Percentiles rank a stretch among this genome's conserved stretches.
Evolutionary conservation across 768 basidiomycete species (phyloP).

Genomic region (Termitomyces titanicus): DNA sequence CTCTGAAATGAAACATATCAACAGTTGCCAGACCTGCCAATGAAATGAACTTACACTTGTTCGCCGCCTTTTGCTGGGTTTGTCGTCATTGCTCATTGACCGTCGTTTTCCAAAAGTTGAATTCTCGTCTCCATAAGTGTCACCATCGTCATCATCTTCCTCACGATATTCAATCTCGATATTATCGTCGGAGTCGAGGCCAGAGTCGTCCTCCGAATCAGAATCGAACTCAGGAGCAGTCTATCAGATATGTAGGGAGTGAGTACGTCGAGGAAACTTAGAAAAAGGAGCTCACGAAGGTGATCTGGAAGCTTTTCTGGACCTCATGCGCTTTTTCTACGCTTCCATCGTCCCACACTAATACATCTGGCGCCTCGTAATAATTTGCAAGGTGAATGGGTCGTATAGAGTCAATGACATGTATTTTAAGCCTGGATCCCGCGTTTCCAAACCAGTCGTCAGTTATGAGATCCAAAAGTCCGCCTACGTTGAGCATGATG

Average conservation of each 20-base stretch:
- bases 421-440: constrained; percentile 59
- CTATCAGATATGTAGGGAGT: constrained; percentile 32
- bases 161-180: constrained; percentile 31
- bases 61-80: constrained; percentile 55
- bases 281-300: constrained; percentile 53
- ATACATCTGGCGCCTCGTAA: constrained; percentile 66
- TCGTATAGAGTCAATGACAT: constrained; percentile 92
- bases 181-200: constrained; percentile 30
- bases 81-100: constrained; percentile 34
- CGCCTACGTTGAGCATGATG: constrained; percentile 90
- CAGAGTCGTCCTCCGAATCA: constrained; percentile 44
- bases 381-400: constrained; percentile 87
- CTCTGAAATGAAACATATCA: constrained; percentile 26
- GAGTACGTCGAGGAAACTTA: not conserved
- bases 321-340: constrained; percentile 68
- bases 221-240: constrained; percentile 59
- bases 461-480: constrained; percentile 77
- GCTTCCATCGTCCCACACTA: constrained; percentile 91
- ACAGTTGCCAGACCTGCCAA: not conserved
- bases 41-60: constrained; percentile 32
- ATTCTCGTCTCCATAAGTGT: constrained; percentile 40
- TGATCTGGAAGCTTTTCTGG: constrained; percentile 78
- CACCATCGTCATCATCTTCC: constrained; percentile 33
- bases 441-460: constrained; percentile 77
- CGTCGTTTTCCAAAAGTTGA: constrained; percentile 48